phyloP scores from a whole-genome alignment of 139 green algal genomes.

The Yamagishiella unicocca region DNA sequence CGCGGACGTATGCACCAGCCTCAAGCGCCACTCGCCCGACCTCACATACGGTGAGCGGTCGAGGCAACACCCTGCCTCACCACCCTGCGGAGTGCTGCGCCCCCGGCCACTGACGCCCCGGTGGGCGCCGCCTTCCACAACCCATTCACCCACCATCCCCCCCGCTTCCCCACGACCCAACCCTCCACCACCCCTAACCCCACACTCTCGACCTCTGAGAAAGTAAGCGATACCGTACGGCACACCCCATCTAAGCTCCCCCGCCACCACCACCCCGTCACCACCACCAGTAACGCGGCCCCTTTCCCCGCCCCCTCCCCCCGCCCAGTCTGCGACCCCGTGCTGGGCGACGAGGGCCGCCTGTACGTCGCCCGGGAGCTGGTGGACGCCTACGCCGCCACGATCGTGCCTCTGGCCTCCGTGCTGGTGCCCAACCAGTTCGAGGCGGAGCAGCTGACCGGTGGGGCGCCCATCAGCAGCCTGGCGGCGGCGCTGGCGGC shows the following conservation, averaged over 20 bases:
- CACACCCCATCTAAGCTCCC: constrained; percentile 41
- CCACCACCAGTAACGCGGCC: too few relatives aligned
- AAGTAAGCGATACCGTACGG: too few relatives aligned
- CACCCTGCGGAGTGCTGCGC: too few relatives aligned
- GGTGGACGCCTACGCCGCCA: constrained; percentile 73
- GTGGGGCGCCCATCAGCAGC: constrained; percentile 61
- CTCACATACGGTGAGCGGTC: constrained; percentile 77
- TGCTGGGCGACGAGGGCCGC: constrained; percentile 92
- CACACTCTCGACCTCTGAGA: too few relatives aligned
- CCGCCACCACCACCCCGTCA: too few relatives aligned
- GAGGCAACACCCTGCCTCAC: too few relatives aligned
- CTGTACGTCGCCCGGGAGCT: constrained; percentile 88
- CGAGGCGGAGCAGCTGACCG: constrained; percentile 89
- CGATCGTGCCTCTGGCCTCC: constrained; percentile 78
- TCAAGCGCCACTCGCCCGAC: constrained; percentile 75
- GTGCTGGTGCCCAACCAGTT: constrained; percentile 93
- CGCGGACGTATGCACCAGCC: constrained; percentile 64
- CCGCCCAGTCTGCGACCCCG: constrained; percentile 94
- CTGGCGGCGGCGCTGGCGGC: constrained; percentile 70
- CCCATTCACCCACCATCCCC: too few relatives aligned
- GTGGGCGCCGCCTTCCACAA: too few relatives aligned
- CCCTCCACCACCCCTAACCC: neutral
- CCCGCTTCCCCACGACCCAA: too few relatives aligned
- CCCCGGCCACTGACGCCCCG: too few relatives aligned
- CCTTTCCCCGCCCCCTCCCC: constrained; percentile 66